These are phyloP conservation scores for Exophiala calicioides DNA, from an alignment of 2,329 filamentous ascomycete genomes.

Conservation along the genomic window DNA sequence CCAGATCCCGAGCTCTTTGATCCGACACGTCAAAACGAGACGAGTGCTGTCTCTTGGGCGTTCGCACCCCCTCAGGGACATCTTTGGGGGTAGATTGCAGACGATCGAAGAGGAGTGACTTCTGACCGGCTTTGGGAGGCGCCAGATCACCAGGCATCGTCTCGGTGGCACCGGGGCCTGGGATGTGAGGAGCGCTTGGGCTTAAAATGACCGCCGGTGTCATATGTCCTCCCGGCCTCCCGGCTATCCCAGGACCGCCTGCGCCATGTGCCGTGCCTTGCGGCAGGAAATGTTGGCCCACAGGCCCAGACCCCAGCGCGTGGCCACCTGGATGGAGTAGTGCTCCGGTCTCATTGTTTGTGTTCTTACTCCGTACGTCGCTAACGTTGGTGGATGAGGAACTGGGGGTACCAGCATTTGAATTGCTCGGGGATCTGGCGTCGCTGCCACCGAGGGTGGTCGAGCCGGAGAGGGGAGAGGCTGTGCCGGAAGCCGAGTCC, in stretches of 20 bases:
- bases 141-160: constrained; percentile 98
- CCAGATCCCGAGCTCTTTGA: constrained; percentile 81
- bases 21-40: constrained; percentile 98
- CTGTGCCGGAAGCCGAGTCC: constrained; percentile 65
- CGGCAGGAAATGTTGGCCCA: constrained; percentile 41
- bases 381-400: constrained; percentile 86
- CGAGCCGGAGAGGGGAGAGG: constrained; percentile 69
- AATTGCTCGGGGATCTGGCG: constrained; percentile 59
- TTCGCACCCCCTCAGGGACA: constrained; percentile 90
- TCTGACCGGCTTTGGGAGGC: constrained; percentile 86
- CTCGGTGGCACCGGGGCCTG: constrained; percentile 88
- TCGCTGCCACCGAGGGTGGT: constrained; percentile 44
- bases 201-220: constrained; percentile 92
- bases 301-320: constrained; percentile 31
- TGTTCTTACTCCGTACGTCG: constrained; percentile 80
- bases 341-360: constrained; percentile 47
- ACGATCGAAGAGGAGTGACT: constrained; percentile 84
- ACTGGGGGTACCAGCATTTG: constrained; percentile 72
- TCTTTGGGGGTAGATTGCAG: constrained; percentile 94
- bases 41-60: constrained; percentile 94
- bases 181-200: constrained; percentile 91
- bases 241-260: constrained; percentile 56
- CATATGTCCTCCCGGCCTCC: constrained; percentile 62
- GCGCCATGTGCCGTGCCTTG: constrained; percentile 50
- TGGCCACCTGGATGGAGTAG: constrained; percentile 31